Conservation (phyloP, 2,329 filamentous ascomycete species). For the Metarhizium guizhouense region DNA sequence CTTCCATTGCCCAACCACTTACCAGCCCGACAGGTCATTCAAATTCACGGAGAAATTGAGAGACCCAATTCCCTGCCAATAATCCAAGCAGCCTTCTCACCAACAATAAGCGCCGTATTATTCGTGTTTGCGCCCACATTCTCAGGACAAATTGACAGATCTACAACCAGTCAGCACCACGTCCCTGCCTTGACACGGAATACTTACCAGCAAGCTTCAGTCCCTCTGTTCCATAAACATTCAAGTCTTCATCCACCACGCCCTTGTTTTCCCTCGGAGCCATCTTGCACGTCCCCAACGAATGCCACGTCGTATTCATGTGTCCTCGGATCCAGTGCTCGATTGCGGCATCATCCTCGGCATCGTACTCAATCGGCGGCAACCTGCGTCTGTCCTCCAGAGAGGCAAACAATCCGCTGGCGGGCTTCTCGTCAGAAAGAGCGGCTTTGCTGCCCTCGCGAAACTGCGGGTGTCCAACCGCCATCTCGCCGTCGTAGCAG, state of each 20-base stretch:
- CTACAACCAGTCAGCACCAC: slow-evolving; percentile 11
- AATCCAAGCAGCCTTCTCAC: slow-evolving; percentile 31
- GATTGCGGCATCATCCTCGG: slow-evolving; percentile 39
- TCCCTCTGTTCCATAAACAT: slow-evolving; percentile 34
- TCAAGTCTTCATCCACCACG: slow-evolving; percentile 32
- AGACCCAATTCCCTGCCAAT: slow-evolving; percentile 16
- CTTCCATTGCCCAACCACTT: too few relatives aligned
- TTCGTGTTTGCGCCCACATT: slow-evolving; percentile 36
- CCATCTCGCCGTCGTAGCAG: slow-evolving; percentile 37
- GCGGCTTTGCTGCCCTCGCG: slow-evolving; percentile 28
- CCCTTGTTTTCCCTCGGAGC: slow-evolving; percentile 33
- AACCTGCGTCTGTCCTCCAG: slow-evolving; percentile 17
- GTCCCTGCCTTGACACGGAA: background rate
- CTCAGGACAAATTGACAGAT: slow-evolving; percentile 25
- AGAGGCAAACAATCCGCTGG: slow-evolving; percentile 10
- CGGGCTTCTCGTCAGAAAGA: slow-evolving; percentile 15
- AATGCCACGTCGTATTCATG: slow-evolving; percentile 35
- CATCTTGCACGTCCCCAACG: slow-evolving; percentile 42
- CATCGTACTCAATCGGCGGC: slow-evolving; percentile 32
- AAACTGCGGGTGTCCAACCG: slow-evolving; percentile 33
- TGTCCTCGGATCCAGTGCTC: slow-evolving; percentile 30
- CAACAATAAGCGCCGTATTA: slow-evolving; percentile 33
- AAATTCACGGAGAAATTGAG: slow-evolving; percentile 12
- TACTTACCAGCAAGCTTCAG: slow-evolving; percentile 37
- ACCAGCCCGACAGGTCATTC: background rate